Percentiles rank a stretch among this genome's conserved stretches.
Evolutionary conservation across 2,329 filamentous ascomycete species (phyloP).

Genomic region (Pseudopyricularia cyperi): DNA sequence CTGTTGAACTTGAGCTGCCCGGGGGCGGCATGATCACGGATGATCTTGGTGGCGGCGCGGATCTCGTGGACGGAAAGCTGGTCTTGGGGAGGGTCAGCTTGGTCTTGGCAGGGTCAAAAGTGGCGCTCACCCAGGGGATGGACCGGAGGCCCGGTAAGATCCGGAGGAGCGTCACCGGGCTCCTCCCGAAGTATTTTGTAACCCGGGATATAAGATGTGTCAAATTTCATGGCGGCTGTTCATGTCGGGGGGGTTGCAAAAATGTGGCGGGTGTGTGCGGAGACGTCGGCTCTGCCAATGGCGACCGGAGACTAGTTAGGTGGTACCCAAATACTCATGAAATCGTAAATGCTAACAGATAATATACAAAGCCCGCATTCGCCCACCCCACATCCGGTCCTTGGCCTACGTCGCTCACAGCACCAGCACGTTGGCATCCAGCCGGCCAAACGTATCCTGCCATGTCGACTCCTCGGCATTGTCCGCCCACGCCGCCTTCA

Average conservation of each 20-base stretch:
- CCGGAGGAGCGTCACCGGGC: conserved; percentile 20
- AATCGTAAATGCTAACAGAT: too few relatives aligned
- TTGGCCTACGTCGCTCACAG: background rate
- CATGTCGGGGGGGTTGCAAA: too few relatives aligned
- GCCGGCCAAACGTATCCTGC: background rate
- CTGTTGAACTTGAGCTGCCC: conserved; percentile 39
- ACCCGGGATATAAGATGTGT: conserved; percentile 28
- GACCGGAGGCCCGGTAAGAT: conserved; percentile 16
- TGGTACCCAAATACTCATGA: too few relatives aligned
- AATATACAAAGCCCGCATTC: too few relatives aligned
- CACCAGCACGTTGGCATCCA: background rate
- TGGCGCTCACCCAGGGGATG: conserved; percentile 23
- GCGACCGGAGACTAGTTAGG: too few relatives aligned
- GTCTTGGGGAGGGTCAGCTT: conserved; percentile 18
- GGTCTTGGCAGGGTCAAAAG: too few relatives aligned
- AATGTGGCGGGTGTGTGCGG: too few relatives aligned
- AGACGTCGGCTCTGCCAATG: too few relatives aligned
- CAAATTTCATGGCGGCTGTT: conserved; percentile 22
- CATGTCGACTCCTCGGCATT: background rate
- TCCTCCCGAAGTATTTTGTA: conserved; percentile 32
- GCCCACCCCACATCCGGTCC: too few relatives aligned
- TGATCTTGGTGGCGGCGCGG: conserved; percentile 30
- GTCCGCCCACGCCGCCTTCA: background rate
- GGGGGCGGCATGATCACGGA: conserved; percentile 24
- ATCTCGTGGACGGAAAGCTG: conserved; percentile 43